Evolutionary conservation across 2,329 filamentous ascomycete genomes (phyloP), one percentile per base, ranked within the genome.

Genomic region (Colletotrichum spinosum): DNA sequence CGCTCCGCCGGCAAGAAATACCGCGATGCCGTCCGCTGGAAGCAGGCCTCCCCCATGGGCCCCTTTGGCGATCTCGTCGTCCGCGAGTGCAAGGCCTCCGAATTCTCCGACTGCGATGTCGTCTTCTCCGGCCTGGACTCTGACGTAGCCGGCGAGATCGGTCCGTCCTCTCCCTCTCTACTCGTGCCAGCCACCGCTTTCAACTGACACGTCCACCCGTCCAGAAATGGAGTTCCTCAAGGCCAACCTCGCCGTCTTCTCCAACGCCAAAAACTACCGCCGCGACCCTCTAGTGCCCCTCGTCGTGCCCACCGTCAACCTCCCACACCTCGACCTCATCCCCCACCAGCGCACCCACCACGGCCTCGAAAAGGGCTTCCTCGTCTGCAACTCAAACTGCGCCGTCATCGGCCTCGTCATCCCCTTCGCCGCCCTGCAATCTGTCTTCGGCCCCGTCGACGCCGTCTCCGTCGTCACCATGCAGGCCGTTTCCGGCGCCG

Each of bases 371-470:
- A 94, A 92, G 80, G 96, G 96, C 33, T 97, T 98, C 82, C 82
- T 98, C 42, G 93, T 97, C 67, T 98, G 95, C 86, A 98, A 98
- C 83, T 97, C 93, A 70, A 98, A 98, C 83, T 99, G 96, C 81
- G 95, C 95, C 61, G 95, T 97, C 74, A 97, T 98, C 73, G 95
- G 95, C 52, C 88, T 98, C 64, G 95, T 97, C 67, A 97, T 97
- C 69, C 96, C 96, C 33, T 95, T 97, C 75, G 94, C 94, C 10
- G 95, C 95, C 13, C 88, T 98, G 41, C 92, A 97, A 78, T 88
- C 90, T 56, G 89, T 88, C 72, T 97, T 98, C 73, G 96, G 95
- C 49, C 89, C 90, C 72, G 92, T 97, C 70, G 91, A 92, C 67
- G 78, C 81, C 71, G 88, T 89, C 71, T 88, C 84, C 70, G 92